These are phyloP conservation scores for Cordia subcordata DNA, from an alignment of 257 asterid genomes.

Conservation along the genomic window DNA sequence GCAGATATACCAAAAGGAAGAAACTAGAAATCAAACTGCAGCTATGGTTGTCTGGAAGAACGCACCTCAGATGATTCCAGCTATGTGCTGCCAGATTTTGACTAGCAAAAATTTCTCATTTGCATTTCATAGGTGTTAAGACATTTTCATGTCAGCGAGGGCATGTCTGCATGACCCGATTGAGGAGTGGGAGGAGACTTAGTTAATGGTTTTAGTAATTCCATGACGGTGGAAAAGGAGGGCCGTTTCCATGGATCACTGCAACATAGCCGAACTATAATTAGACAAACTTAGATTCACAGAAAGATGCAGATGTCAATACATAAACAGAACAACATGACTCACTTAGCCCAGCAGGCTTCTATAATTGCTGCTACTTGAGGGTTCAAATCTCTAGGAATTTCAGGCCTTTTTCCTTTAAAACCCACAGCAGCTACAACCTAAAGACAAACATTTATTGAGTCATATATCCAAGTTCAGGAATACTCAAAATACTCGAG, in stretches of 20 bases:
- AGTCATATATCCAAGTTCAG: not conserved
- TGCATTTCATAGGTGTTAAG: constrained; percentile 3
- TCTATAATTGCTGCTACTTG: constrained; percentile 72
- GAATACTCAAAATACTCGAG: not conserved
- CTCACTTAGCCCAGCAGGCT: constrained; percentile 90
- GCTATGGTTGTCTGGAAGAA: not conserved
- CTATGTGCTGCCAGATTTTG: not conserved
- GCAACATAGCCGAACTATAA: constrained; percentile 22
- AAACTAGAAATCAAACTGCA: not conserved
- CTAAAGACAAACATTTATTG: constrained; percentile 26
- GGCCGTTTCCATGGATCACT: constrained; percentile 96
- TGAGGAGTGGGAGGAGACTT: constrained; percentile 46
- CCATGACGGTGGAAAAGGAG: constrained; percentile 79
- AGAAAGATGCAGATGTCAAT: not conserved
- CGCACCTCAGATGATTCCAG: constrained; percentile 11
- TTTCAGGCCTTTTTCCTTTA: constrained; percentile 71
- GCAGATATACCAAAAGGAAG: not conserved
- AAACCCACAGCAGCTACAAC: constrained; percentile 98
- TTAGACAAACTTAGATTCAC: constrained; percentile 1
- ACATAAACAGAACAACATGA: constrained; percentile 12
- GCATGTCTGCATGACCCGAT: constrained; percentile 41
- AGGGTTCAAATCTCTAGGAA: constrained; percentile 70
- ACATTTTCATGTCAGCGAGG: constrained; percentile 30
- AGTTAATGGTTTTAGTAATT: constrained; percentile 57
- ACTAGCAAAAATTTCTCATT: not conserved